A percentile compares a stretch with the other conserved stretches of the same genome.
Evolutionary conservation across 2,329 filamentous ascomycete species (phyloP).

Genomic region (Diplodia corticola): DNA sequence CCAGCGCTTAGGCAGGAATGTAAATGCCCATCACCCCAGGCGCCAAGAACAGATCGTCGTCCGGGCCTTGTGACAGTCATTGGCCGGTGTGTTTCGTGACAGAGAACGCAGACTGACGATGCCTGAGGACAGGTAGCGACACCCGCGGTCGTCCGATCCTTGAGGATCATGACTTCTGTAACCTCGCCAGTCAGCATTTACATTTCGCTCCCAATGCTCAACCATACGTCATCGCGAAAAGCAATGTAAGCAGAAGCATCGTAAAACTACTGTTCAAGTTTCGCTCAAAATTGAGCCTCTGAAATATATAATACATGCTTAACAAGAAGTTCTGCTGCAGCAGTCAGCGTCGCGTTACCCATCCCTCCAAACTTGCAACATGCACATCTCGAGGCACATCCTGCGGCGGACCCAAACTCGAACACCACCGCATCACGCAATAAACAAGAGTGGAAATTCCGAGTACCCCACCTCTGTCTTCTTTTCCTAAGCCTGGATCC

Average conservation of each 20-base stretch:
- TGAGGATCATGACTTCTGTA: background rate
- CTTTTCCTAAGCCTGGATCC: background rate
- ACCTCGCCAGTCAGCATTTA: background rate
- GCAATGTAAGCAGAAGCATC: background rate
- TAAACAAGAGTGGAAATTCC: conserved; percentile 9
- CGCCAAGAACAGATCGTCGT: conserved; percentile 1
- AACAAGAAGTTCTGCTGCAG: conserved; percentile 16
- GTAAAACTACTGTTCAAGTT: conserved; percentile 1
- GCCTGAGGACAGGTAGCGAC: background rate
- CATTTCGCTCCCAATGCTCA: no score
- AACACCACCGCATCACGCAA: conserved; percentile 1
- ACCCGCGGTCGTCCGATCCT: background rate
- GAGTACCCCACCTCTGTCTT: background rate
- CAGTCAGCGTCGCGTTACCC: conserved; percentile 8
- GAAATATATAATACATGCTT: conserved; percentile 19
- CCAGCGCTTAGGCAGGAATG: conserved; percentile 11
- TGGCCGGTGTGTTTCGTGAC: background rate
- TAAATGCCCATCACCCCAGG: conserved; percentile 1
- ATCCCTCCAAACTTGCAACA: background rate
- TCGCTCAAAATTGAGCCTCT: background rate
- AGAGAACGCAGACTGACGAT: background rate
- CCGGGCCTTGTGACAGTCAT: background rate
- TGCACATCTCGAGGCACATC: background rate
- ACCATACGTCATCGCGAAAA: background rate
- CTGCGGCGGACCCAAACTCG: background rate